Evolutionary conservation across 345 rosid species (phyloP), one percentile per base, ranked within the genome.

Genomic region (Diplotaxis tenuifolia): DNA sequence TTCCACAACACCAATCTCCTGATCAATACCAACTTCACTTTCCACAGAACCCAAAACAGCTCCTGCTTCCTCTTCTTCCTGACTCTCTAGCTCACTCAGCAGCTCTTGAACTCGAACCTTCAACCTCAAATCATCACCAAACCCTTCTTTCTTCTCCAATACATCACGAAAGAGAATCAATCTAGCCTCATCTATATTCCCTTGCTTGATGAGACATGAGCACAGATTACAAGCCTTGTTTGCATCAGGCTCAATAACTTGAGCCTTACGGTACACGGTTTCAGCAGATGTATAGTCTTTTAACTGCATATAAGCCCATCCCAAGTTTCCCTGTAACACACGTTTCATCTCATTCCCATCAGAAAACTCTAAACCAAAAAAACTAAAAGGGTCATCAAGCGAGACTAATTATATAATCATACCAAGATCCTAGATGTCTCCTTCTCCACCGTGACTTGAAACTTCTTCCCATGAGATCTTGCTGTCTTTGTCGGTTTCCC

Each of bases 301-400:
- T 68, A 85, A 83, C 62, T 92, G 99, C 98, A 92, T 92, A 70
- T 95, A 89, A 38, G 99, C 99, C 98, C 96, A 95, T 6, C 96
- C 98, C 71, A 95, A 83, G 82, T 92, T 92, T 18, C 98, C 99
- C 99, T 89, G 76, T 7, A 42, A 68, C 50, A 69, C 65, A 38
- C 3, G 58, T 22, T 7, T 10, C 59, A 49, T 1, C n/a, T 61
- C 79, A 62, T 55, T 45, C 59, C 34, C 68, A 55, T 62, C n/a
- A 34, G 27, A 78, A 50, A 19, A 6, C 47, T 40, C 47, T 40
- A 36, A 45, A 47, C 6, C 54, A 18, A 50, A 7, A 7, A 31
- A 23, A 29, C 21, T 1, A 7, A 19, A 42, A 47, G 11, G 15
- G 57, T 4, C 14, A 1, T n/a, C n/a, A n/a, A n/a, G 0, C 14